Conservation (phyloP, 306 rosid species). For the Dryas octopetala region DNA sequence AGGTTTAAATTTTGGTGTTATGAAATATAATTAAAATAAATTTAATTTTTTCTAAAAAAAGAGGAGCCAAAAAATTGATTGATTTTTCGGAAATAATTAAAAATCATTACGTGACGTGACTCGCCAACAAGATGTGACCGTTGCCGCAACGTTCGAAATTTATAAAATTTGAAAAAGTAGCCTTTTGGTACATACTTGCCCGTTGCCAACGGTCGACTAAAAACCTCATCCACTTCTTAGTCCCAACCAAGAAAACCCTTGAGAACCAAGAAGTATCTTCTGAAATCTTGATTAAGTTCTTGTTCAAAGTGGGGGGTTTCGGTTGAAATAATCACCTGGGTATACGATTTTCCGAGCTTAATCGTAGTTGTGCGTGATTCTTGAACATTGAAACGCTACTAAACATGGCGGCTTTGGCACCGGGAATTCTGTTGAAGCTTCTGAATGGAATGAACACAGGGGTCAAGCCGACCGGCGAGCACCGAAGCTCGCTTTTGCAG, state of each 20-base stretch:
- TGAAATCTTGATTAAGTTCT: not conserved
- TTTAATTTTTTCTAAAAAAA: too few species aligned
- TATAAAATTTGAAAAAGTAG: conserved; percentile 36
- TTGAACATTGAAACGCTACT: not conserved
- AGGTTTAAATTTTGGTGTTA: not conserved
- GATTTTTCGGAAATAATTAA: not conserved
- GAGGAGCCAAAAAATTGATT: not conserved
- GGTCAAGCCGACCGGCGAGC: conserved; percentile 68
- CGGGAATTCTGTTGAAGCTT: conserved; percentile 81
- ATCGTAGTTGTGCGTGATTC: not conserved
- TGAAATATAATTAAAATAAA: not conserved
- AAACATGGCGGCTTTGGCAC: conserved; percentile 78
- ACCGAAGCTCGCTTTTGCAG: conserved; percentile 79
- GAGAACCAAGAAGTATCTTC: not conserved
- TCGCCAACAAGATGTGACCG: conserved; percentile 50
- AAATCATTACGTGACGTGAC: not conserved
- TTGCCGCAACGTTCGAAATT: conserved; percentile 45
- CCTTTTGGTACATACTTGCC: conserved; percentile 24
- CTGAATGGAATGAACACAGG: conserved; percentile 68
- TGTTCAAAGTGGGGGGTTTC: not conserved
- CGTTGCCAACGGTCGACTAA: conserved; percentile 52
- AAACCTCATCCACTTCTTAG: conserved; percentile 4
- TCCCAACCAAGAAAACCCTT: not conserved
- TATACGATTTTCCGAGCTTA: not conserved
- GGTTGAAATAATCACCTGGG: not conserved